Conservation (phyloP, 169 alveolate species). For the Cryptosporidium ryanae region DNA sequence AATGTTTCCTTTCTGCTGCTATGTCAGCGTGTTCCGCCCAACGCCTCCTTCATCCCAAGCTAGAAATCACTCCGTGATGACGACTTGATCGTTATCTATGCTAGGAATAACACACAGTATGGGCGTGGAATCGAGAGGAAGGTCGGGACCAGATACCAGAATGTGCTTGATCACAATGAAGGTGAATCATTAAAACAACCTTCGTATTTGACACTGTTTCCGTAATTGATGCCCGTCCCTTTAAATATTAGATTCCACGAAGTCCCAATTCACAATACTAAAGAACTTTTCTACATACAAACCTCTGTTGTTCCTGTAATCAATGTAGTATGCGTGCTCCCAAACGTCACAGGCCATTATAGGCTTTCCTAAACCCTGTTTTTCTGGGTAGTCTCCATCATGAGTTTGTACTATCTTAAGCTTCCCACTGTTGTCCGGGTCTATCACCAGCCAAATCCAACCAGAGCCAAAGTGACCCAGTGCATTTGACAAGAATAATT, state of each 20-base stretch:
- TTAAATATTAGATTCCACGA: constrained; percentile 73
- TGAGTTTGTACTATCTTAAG: constrained; percentile 90
- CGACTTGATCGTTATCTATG: too few species aligned
- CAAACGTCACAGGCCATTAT: constrained; percentile 94
- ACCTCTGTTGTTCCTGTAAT: constrained; percentile 91
- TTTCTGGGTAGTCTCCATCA: constrained; percentile 92
- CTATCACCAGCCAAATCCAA: constrained; percentile 97
- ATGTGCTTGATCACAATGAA: too few species aligned
- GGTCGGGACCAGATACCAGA: too few species aligned
- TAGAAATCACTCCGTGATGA: too few species aligned
- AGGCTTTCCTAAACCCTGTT: constrained; percentile 88
- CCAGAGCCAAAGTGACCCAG: constrained; percentile 97
- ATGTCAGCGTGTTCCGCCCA: too few species aligned
- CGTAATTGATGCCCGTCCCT: too few species aligned
- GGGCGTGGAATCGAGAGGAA: too few species aligned
- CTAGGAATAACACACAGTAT: too few species aligned
- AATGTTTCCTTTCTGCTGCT: too few species aligned
- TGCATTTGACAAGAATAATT: constrained; percentile 85
- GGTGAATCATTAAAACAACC: too few species aligned
- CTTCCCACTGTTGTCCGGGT: constrained; percentile 84
- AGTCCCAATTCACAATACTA: constrained; percentile 95
- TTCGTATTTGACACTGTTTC: too few species aligned
- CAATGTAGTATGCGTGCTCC: constrained; percentile 97
- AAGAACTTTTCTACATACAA: constrained; percentile 91
- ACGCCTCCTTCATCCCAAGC: too few species aligned